Conservation (phyloP, 2,329 filamentous ascomycete genomes). For the Ophiostoma perfectum region DNA sequence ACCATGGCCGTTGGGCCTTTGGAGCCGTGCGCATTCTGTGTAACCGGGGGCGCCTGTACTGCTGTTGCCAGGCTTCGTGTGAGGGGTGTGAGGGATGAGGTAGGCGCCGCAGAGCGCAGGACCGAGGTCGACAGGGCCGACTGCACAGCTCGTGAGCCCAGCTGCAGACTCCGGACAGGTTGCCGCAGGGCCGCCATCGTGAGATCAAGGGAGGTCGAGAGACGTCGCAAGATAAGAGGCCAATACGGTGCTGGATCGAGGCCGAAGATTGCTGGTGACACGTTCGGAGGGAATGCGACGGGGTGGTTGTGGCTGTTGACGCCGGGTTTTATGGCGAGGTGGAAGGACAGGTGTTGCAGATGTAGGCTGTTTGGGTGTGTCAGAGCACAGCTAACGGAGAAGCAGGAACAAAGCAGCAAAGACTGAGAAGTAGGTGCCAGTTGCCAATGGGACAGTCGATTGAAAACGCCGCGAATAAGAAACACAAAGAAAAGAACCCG, state of each 20-base stretch:
- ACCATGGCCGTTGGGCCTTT: slow-evolving; percentile 93
- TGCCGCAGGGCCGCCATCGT: slow-evolving; percentile 35
- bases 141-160: slow-evolving; percentile 13
- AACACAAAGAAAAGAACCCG: background rate
- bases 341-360: background rate
- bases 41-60: slow-evolving; percentile 61
- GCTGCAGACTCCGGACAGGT: slow-evolving; percentile 26
- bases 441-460: slow-evolving; percentile 1
- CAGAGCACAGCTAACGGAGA: slow-evolving; percentile 3
- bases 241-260: background rate
- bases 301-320: background rate
- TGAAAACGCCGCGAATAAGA: background rate
- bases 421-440: no score
- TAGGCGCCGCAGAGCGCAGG: slow-evolving; percentile 24
- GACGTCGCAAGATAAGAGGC: background rate
- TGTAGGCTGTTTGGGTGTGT: background rate
- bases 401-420: background rate
- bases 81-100: background rate
- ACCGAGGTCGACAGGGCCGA: background rate
- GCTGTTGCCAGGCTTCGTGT: slow-evolving; percentile 52
- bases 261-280: no score
- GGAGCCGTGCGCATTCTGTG: slow-evolving; percentile 63
- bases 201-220: background rate
- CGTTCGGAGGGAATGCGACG: background rate
- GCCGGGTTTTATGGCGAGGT: background rate